These are phyloP conservation scores for Venturia asperata DNA, from an alignment of 2,329 filamentous ascomycete species.

Conservation along the genomic window DNA sequence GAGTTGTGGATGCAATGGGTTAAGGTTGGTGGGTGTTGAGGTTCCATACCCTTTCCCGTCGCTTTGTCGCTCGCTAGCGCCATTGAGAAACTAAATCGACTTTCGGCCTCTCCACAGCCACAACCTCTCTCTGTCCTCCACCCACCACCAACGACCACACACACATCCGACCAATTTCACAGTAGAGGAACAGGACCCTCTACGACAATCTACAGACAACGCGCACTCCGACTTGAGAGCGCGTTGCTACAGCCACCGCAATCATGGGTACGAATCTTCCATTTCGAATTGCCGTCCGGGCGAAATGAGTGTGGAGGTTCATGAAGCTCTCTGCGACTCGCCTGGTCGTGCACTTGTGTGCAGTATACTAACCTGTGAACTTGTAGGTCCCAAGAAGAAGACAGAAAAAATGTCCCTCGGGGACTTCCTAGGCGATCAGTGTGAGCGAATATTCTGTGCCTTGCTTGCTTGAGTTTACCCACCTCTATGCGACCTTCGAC, in stretches of 20 bases:
- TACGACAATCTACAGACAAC: slow-evolving; percentile 8
- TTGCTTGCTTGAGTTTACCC: background rate
- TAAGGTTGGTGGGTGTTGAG: background rate
- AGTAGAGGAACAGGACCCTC: slow-evolving; percentile 20
- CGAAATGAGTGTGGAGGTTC: slow-evolving; percentile 7
- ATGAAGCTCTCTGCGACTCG: background rate
- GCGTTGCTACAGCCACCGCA: slow-evolving; percentile 35
- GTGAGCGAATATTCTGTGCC: slow-evolving; percentile 49
- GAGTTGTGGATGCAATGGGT: background rate
- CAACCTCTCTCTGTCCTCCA: slow-evolving; percentile 19
- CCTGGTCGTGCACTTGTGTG: background rate
- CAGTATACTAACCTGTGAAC: background rate
- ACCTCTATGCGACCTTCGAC: background rate
- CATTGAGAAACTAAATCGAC: slow-evolving; percentile 32
- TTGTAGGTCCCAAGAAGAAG: slow-evolving; percentile 79
- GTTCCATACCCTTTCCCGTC: background rate
- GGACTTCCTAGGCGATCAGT: slow-evolving; percentile 87
- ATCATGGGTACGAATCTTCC: slow-evolving; percentile 48
- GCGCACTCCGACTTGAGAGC: slow-evolving; percentile 13
- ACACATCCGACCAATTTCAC: slow-evolving; percentile 19
- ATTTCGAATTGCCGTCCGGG: background rate
- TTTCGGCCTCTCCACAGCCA: slow-evolving; percentile 28
- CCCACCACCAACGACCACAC: background rate
- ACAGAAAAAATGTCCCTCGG: slow-evolving; percentile 95
- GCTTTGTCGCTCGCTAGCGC: background rate